These are phyloP conservation scores for Epicoccum nigrum DNA, from an alignment of 2,329 filamentous ascomycete genomes.

Conservation along the genomic window DNA sequence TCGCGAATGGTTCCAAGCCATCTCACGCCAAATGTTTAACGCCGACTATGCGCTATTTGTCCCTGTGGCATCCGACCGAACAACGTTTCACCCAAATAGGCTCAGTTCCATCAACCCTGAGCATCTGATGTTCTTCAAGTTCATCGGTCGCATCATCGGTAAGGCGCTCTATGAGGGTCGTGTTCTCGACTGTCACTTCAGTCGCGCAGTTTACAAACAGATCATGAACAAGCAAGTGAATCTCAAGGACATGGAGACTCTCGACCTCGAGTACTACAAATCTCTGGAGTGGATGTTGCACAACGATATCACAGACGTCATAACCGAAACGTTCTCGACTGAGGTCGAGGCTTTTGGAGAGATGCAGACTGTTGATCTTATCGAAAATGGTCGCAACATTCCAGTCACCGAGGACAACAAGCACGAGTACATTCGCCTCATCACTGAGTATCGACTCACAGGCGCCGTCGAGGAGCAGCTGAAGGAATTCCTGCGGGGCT, in stretches of 20 bases:
- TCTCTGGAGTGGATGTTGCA: conserved; percentile 98
- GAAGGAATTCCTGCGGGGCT: conserved; percentile 89
- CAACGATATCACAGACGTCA: conserved; percentile 97
- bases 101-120: conserved; percentile 93
- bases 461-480: conserved; percentile 94
- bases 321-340: conserved; percentile 93
- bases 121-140: conserved; percentile 98
- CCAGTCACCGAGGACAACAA: conserved; percentile 98
- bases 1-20: conserved; percentile 98
- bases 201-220: conserved; percentile 96
- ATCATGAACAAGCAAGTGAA: conserved; percentile 94
- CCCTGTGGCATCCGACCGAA: conserved; percentile 94
- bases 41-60: conserved; percentile 96
- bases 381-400: conserved; percentile 86
- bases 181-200: conserved; percentile 97
- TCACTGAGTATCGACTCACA: conserved; percentile 92
- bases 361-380: conserved; percentile 83
- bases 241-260: conserved; percentile 98
- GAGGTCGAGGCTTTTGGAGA: conserved; percentile 95
- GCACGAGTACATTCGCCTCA: conserved; percentile 92
- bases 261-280: conserved; percentile 99
- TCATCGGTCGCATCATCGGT: conserved; percentile 97
- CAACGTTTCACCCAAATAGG: conserved; percentile 97
- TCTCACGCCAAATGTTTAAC: conserved; percentile 98
- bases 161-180: conserved; percentile 97